A percentile compares a stretch with the other conserved stretches of the same genome.
phyloP scores from a whole-genome alignment of 805 yeast species.

The Spathaspora boniae region DNA sequence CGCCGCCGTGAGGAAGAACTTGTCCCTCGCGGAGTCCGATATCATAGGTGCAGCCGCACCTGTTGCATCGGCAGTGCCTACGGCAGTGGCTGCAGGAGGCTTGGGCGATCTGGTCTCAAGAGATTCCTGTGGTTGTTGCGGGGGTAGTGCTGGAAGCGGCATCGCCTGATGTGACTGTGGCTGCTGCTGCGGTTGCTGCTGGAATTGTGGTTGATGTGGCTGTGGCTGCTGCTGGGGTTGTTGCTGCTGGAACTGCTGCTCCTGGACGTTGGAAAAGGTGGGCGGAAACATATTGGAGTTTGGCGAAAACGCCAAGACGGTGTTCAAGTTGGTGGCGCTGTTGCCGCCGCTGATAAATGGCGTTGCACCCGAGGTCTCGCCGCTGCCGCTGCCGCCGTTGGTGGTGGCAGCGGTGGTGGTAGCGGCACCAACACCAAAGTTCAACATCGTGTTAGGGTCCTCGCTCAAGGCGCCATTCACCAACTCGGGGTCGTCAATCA shows the following conservation, averaged over 20 bases:
- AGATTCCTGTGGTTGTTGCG: conserved; percentile 2
- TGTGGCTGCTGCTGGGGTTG: conserved; percentile 12
- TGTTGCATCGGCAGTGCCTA: conserved; percentile 10
- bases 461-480: conserved; percentile 44
- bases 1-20: conserved; percentile 92
- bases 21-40: conserved; percentile 82
- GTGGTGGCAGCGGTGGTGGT: conserved; percentile 9
- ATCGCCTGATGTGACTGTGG: background rate
- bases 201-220: conserved; percentile 11
- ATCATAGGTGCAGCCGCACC: conserved; percentile 46
- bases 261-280: conserved; percentile 12
- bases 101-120: conserved; percentile 5
- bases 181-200: conserved; percentile 1
- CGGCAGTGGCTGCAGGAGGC: conserved; percentile 1
- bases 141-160: conserved; percentile 5
- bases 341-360: conserved; percentile 7
- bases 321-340: conserved; percentile 14
- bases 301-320: conserved; percentile 29
- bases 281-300: conserved; percentile 19
- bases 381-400: conserved; percentile 3
- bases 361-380: background rate
- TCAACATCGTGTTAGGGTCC: conserved; percentile 19
- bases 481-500: conserved; percentile 83
- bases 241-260: conserved; percentile 9
- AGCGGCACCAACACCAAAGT: conserved; percentile 16